Conservation (phyloP, 2,329 filamentous ascomycete genomes). For the Epichloe baconii region DNA sequence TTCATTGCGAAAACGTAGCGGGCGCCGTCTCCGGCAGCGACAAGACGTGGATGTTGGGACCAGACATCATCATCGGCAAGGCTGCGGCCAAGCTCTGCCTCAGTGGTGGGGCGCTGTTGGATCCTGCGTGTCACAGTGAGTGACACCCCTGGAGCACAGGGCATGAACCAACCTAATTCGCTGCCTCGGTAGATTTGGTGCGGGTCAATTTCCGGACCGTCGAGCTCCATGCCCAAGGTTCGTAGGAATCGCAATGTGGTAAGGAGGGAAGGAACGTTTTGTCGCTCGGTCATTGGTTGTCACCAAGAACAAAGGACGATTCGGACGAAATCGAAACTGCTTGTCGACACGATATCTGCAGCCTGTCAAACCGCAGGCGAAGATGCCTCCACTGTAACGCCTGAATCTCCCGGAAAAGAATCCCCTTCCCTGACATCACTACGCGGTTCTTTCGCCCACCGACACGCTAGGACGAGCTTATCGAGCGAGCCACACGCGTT, state of each 20-base stretch:
- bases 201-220: slow-evolving; percentile 25
- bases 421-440: neutral
- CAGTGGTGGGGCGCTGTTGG: neutral
- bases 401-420: neutral
- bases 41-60: neutral
- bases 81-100: slow-evolving; percentile 2
- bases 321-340: neutral
- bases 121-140: neutral
- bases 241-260: neutral
- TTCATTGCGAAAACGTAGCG: slow-evolving; percentile 52
- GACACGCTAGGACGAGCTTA: neutral
- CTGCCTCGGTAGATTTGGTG: slow-evolving; percentile 4
- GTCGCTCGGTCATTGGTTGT: no score
- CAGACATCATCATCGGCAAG: slow-evolving; percentile 3
- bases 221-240: neutral
- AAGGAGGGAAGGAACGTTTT: neutral
- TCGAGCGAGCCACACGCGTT: neutral
- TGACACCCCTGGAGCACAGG: neutral
- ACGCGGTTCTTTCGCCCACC: slow-evolving; percentile 7
- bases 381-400: slow-evolving; percentile 1
- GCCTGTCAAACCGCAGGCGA: neutral
- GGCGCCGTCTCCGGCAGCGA: neutral
- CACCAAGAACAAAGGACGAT: neutral
- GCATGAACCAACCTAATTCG: neutral
- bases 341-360: neutral